Conservation (phyloP, 495 filamentous ascomycete genomes). For the Xylaria nigripes region DNA sequence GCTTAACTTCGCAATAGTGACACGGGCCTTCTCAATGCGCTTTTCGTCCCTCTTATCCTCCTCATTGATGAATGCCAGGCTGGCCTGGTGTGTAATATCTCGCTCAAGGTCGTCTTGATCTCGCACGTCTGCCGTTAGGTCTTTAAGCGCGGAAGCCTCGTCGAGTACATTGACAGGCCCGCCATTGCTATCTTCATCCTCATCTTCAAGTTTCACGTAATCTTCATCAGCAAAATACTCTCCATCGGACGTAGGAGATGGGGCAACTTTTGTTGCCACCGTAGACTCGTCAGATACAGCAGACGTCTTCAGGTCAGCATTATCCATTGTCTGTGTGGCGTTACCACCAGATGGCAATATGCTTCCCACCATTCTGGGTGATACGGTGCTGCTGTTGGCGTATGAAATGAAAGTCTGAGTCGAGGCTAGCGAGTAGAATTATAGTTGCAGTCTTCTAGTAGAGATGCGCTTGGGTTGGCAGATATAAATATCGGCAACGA, state of each 20-base stretch:
- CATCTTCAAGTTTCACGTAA: background rate
- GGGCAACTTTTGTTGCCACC: background rate
- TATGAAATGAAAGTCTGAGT: background rate
- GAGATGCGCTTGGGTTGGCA: background rate
- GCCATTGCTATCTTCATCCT: background rate
- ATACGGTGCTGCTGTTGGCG: background rate
- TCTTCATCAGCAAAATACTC: background rate
- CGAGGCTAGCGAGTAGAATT: background rate
- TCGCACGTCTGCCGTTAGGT: slow-evolving; percentile 64
- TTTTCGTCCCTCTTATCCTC: slow-evolving; percentile 84
- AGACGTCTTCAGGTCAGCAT: background rate
- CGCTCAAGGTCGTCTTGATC: slow-evolving; percentile 80
- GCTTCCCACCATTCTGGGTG: background rate
- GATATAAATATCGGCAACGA: background rate
- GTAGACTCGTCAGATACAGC: background rate
- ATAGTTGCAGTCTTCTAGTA: background rate
- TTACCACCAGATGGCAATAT: background rate
- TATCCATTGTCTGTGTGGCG: background rate
- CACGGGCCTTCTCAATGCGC: slow-evolving; percentile 67
- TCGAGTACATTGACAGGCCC: slow-evolving; percentile 15
- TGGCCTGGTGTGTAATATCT: slow-evolving; percentile 66
- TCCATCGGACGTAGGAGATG: background rate
- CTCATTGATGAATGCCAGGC: slow-evolving; percentile 65
- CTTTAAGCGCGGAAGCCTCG: slow-evolving; percentile 56
- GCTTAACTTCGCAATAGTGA: slow-evolving; percentile 48